Percentiles rank a stretch among this genome's conserved stretches.
phyloP scores from a whole-genome alignment of 1,139 yeast genomes.

The Yamadazyma oceani region DNA sequence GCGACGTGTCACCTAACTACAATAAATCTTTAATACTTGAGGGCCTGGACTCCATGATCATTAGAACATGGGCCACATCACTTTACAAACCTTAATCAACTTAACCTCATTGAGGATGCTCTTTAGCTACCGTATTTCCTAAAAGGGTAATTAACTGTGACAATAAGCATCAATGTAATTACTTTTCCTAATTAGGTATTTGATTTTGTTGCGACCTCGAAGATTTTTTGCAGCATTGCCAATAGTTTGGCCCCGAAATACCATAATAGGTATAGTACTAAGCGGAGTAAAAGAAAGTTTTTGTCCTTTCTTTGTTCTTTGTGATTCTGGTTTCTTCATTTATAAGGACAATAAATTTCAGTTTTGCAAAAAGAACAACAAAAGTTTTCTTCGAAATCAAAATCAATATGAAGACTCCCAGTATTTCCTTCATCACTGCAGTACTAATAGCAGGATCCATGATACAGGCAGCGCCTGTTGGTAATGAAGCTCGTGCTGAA shows the following conservation, averaged over 20 bases:
- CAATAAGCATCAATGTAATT: constrained; percentile 1
- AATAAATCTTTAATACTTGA: too few relatives aligned
- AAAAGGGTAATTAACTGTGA: background rate
- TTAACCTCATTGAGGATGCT: too few relatives aligned
- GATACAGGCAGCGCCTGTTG: constrained; percentile 14
- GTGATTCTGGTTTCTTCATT: background rate
- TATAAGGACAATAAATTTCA: background rate
- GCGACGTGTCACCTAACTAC: too few relatives aligned
- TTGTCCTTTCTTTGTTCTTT: background rate
- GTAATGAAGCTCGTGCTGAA: background rate
- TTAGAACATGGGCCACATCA: too few relatives aligned
- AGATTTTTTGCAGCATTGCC: constrained; percentile 1
- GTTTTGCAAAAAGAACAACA: background rate
- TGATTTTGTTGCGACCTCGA: background rate
- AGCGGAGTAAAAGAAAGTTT: too few relatives aligned
- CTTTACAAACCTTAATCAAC: too few relatives aligned
- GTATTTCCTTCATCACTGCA: constrained; percentile 7
- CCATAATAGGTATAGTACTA: background rate
- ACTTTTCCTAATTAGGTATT: constrained; percentile 10
- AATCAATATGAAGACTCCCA: constrained; percentile 6
- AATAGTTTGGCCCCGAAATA: background rate
- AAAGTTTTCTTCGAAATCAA: too few relatives aligned
- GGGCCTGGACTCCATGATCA: too few relatives aligned
- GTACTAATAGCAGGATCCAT: background rate
- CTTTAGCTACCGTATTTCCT: constrained; percentile 2